Evolutionary conservation across 768 basidiomycete genomes (phyloP).

Genomic region (Boletus bicolor): DNA sequence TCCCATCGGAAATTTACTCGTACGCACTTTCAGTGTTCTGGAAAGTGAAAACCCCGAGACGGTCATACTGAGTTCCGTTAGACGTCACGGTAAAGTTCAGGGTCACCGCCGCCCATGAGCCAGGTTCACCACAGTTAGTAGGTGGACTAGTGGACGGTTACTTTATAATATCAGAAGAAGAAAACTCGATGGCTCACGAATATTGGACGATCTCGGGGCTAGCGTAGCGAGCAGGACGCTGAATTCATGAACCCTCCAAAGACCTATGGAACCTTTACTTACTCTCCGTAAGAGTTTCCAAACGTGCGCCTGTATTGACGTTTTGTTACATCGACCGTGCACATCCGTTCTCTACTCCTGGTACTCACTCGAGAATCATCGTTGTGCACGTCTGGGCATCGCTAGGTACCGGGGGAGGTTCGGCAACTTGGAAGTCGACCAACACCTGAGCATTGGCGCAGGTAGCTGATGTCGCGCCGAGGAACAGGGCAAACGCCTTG

Average conservation of each 20-base stretch:
- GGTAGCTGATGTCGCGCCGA: conserved; percentile 7
- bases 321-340: neutral
- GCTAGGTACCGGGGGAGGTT: conserved; percentile 67
- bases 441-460: conserved; percentile 29
- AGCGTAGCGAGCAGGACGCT: neutral
- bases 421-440: conserved; percentile 69
- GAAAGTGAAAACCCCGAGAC: conserved; percentile 70
- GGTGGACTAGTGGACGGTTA: conserved; percentile 51
- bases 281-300: conserved; percentile 68
- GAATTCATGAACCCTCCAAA: neutral
- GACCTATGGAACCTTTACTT: conserved; percentile 21
- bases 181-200: conserved; percentile 37
- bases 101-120: conserved; percentile 73
- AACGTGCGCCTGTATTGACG: conserved; percentile 55
- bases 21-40: conserved; percentile 71
- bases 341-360: neutral
- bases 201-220: conserved; percentile 66
- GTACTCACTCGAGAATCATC: conserved; percentile 56
- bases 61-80: conserved; percentile 75
- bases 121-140: conserved; percentile 62
- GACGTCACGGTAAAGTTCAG: conserved; percentile 76
- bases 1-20: neutral
- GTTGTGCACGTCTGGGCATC: conserved; percentile 61
- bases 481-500: conserved; percentile 12
- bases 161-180: neutral